phyloP scores from a whole-genome alignment of 2,329 filamentous ascomycete genomes.

The Pseudogymnoascus sp. region DNA sequence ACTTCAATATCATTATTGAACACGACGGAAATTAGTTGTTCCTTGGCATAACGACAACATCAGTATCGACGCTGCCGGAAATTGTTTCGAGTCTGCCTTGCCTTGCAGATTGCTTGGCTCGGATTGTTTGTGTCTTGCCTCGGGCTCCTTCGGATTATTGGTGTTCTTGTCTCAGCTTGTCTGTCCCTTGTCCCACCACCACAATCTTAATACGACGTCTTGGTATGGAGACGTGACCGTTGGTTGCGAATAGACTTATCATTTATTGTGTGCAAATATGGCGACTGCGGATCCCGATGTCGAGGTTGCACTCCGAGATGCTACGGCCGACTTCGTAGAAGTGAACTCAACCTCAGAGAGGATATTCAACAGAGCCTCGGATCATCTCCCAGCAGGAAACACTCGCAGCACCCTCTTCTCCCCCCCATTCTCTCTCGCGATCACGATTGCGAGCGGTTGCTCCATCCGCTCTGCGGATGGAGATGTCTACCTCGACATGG shows the following conservation, averaged over 20 bases:
- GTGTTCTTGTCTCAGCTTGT: not conserved
- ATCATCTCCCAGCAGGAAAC: conserved; percentile 14
- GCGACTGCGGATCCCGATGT: not conserved
- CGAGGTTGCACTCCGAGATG: not conserved
- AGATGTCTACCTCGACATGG: conserved; percentile 45
- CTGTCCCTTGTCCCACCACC: not conserved
- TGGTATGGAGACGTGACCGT: not conserved
- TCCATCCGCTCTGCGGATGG: conserved; percentile 13
- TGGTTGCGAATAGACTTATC: not conserved
- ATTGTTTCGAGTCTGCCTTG: not conserved
- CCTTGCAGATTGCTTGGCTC: not conserved
- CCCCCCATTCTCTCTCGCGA: conserved; percentile 12
- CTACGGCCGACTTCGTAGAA: not conserved
- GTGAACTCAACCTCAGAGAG: not conserved
- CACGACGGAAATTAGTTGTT: not conserved
- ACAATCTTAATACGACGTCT: not conserved
- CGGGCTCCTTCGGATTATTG: not conserved
- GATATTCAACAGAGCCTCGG: conserved; percentile 23
- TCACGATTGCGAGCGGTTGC: not conserved
- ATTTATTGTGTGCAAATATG: not conserved
- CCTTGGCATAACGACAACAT: not conserved
- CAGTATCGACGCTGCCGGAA: not conserved
- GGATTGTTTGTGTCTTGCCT: not conserved
- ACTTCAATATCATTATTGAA: not conserved
- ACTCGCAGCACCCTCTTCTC: conserved; percentile 14